These are phyloP conservation scores for Botryotinia globosa DNA, from an alignment of 2,329 filamentous ascomycete species.

Conservation along the genomic window DNA sequence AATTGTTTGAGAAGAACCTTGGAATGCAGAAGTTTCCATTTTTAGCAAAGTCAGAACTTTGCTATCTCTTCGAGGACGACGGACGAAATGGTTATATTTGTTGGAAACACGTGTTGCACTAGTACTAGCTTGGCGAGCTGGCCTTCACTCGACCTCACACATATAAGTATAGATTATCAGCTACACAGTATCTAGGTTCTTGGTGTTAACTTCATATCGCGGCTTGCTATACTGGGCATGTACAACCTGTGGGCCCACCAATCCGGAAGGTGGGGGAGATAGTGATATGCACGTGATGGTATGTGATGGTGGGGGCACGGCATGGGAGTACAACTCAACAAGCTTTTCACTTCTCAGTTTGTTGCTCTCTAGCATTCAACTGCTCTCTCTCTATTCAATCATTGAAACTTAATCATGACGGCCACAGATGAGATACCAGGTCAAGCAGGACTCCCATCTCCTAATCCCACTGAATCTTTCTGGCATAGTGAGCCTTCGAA, in stretches of 20 bases:
- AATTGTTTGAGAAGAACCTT: too few relatives aligned
- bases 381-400: background rate
- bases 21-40: background rate
- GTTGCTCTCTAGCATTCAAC: background rate
- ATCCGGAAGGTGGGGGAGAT: conserved; percentile 7
- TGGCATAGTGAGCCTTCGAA: conserved; percentile 70
- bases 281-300: conserved; percentile 6
- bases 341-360: background rate
- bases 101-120: background rate
- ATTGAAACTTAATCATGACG: conserved; percentile 1
- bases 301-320: background rate
- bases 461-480: conserved; percentile 62
- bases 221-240: background rate
- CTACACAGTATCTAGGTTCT: background rate
- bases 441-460: conserved; percentile 51
- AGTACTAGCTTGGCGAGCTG: background rate
- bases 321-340: background rate
- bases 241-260: background rate
- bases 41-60: background rate
- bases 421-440: conserved; percentile 14
- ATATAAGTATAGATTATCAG: background rate
- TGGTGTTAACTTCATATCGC: background rate
- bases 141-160: background rate
- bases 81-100: background rate
- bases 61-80: background rate